phyloP scores from a whole-genome alignment of 805 yeast genomes.

The Candida sonorensis region DNA sequence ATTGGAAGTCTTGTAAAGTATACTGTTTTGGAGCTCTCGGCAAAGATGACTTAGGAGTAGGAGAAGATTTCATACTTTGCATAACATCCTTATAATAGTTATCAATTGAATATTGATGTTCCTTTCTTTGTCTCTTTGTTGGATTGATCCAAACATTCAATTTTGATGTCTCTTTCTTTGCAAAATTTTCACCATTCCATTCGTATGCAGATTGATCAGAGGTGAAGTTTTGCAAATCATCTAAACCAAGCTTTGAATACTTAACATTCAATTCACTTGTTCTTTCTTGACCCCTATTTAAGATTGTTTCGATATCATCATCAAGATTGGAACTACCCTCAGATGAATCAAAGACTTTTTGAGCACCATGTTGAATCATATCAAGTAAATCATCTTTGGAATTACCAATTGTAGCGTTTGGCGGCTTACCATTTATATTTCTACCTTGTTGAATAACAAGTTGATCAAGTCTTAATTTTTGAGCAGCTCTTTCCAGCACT shows the following conservation, averaged over 20 bases:
- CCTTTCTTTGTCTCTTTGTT: conserved; percentile 67
- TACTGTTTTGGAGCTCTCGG: conserved; percentile 60
- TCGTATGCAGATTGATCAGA: conserved; percentile 83
- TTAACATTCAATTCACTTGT: conserved; percentile 75
- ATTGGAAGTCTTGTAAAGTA: conserved; percentile 67
- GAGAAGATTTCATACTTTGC: conserved; percentile 30
- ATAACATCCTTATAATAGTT: conserved; percentile 69
- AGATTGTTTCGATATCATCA: conserved; percentile 78
- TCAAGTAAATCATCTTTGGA: conserved; percentile 79
- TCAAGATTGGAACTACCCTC: conserved; percentile 27
- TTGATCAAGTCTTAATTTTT: conserved; percentile 85
- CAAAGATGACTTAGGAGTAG: conserved; percentile 30
- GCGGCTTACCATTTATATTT: conserved; percentile 35
- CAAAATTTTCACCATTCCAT: conserved; percentile 91
- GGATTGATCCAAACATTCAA: conserved; percentile 65
- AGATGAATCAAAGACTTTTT: conserved; percentile 62
- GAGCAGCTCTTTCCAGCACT: conserved; percentile 93
- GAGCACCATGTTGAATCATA: conserved; percentile 98
- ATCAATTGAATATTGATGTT: conserved; percentile 71
- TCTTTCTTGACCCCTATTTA: conserved; percentile 73
- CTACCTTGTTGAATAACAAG: conserved; percentile 93
- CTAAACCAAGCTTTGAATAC: conserved; percentile 81
- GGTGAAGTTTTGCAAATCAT: conserved; percentile 87
- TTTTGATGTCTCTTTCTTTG: conserved; percentile 42
- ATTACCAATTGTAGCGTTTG: conserved; percentile 40